Base-by-base conservation (phyloP, 768 basidiomycete genomes). In the Cystofilobasidium capitatum region DNA sequence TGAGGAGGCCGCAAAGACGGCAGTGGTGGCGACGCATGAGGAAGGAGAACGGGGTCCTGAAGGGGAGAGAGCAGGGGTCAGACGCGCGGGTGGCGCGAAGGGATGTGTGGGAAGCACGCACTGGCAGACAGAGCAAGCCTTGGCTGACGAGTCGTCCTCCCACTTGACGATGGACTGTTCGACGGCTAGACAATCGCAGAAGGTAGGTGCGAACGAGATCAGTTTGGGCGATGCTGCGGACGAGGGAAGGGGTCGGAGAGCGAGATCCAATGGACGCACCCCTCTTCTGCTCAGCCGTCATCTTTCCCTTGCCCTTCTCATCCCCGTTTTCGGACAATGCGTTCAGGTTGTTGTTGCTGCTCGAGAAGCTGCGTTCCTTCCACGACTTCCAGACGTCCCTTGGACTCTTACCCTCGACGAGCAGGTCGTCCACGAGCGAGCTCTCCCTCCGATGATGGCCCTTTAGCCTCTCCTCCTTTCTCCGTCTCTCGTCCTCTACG, bases 21-120 rank as follows among this genome's bases (percentile, higher is more conserved):
- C 94, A 98, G 74, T 98, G 94, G 72, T 98, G 94, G 78, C 94
- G 94, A 17, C 94, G 85, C 71, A 91, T 94, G 0, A 91, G 89
- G 3, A 98, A 78, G 0, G 92, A 88, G 75, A 98, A 98, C n/a
- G 60, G 49, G 1, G 87, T 83, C 1, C 79, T 59, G 83, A 81
- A 71, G 84, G 84, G 8, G 59, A 14, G 12, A 36, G 47, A 54
- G 51, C 36, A 61, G 61, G 16, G 1, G 29, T 24, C 20, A 40
- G 49, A 0, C n/a, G n/a, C n/a, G 44, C 42, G 39, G 24, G 45
- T 40, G 8, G 17, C 79, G 84, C 60, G 14, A 58, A 17, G 24
- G 24, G 0, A 29, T 33, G 8, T 7, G 13, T 8, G 31, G 8
- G 3, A 17, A 35, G 0, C 24, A 73, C 75, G 76, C 76, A 89